Conservation (phyloP, 2,329 filamentous ascomycete genomes). For the Neofusicoccum ribis region DNA sequence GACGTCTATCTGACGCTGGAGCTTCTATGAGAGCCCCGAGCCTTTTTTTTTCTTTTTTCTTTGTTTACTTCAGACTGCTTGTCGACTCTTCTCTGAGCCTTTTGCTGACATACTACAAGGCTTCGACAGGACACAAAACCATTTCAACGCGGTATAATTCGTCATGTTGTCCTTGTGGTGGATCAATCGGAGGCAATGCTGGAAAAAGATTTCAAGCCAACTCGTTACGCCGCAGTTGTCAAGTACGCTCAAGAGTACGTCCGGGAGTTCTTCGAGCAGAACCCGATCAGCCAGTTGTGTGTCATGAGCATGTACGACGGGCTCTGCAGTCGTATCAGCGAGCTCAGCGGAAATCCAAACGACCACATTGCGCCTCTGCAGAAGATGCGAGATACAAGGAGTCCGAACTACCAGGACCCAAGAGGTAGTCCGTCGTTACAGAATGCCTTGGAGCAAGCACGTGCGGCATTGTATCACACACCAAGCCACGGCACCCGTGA, state of each 20-base stretch:
- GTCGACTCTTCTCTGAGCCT: not conserved
- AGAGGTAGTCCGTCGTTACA: conserved; percentile 65
- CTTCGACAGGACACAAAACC: conserved; percentile 92
- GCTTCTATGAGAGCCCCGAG: too few relatives aligned
- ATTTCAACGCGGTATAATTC: conserved; percentile 92
- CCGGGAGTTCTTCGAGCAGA: conserved; percentile 95
- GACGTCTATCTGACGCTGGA: too few relatives aligned
- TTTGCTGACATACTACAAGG: conserved; percentile 46
- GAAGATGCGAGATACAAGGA: conserved; percentile 62
- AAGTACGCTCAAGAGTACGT: conserved; percentile 86
- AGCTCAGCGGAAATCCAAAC: conserved; percentile 87
- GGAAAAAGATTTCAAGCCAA: conserved; percentile 92
- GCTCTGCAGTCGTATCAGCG: conserved; percentile 78
- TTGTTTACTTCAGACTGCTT: too few relatives aligned
- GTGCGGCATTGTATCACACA: conserved; percentile 87
- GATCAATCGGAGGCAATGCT: conserved; percentile 93
- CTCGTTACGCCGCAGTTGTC: conserved; percentile 77
- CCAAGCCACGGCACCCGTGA: conserved; percentile 92
- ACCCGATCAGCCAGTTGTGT: conserved; percentile 93
- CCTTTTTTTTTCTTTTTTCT: too few relatives aligned
- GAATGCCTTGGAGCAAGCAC: conserved; percentile 93
- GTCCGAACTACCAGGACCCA: conserved; percentile 61
- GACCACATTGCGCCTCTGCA: conserved; percentile 81
- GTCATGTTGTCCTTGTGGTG: conserved; percentile 87
- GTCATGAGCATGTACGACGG: conserved; percentile 94